phyloP scores from a whole-genome alignment of 164 flowering plant genomes.

The Warburgia ugandensis region DNA sequence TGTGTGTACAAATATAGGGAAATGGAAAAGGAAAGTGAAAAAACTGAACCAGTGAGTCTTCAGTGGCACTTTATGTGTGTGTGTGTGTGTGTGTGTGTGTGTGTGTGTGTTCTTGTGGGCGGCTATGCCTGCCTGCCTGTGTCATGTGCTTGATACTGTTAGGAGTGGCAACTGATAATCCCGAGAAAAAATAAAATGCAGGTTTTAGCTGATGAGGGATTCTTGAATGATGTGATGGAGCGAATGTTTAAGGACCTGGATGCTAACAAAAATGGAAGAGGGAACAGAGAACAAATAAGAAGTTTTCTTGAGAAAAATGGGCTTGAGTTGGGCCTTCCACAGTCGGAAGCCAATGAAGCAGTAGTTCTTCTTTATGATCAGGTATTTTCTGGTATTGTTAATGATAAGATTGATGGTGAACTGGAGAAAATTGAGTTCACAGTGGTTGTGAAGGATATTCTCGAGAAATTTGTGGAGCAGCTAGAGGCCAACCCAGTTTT shows the following conservation, averaged over 20 bases:
- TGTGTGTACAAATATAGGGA: no score
- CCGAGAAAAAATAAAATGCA: constrained; percentile 18
- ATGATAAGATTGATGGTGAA: constrained; percentile 12
- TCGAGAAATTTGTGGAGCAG: constrained; percentile 40
- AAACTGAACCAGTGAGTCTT: no score
- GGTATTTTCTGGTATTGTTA: constrained; percentile 37
- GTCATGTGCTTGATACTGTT: neutral
- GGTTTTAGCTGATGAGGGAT: constrained; percentile 50
- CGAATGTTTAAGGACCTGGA: constrained; percentile 20
- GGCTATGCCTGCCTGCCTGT: no score
- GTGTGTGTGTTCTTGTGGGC: no score
- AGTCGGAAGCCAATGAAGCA: constrained; percentile 40
- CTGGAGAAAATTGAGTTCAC: constrained; percentile 23
- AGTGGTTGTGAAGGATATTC: constrained; percentile 37
- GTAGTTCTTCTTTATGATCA: constrained; percentile 42
- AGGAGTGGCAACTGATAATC: constrained; percentile 4
- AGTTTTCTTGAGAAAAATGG: constrained; percentile 40
- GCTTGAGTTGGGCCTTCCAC: constrained; percentile 43
- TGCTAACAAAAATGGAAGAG: constrained; percentile 8
- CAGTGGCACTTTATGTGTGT: no score
- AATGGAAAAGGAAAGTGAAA: no score
- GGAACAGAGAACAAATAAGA: constrained; percentile 23
- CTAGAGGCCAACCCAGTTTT: constrained; percentile 51
- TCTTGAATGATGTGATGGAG: constrained; percentile 27
- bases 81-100: no score